Base-by-base conservation (phyloP, 2,329 filamentous ascomycete species). In the Ceratocystis huliohia region DNA sequence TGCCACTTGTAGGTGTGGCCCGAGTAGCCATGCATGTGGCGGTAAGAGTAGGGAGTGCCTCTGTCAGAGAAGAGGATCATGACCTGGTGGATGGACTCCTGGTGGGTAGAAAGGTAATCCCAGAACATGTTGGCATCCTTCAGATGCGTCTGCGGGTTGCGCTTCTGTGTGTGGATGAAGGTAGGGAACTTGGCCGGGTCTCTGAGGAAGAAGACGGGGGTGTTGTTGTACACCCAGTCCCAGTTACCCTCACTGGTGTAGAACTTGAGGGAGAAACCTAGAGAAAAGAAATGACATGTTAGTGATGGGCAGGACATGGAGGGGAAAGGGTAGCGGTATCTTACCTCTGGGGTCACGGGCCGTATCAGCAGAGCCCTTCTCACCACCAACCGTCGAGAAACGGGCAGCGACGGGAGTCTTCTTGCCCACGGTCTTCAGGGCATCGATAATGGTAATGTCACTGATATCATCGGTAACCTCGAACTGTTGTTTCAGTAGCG, bases 81-180 rank as follows among this genome's bases (percentile, higher is more conserved):
- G 67, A 87, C 75, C 72, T 84, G 81, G 73, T 88, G 85, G 37
- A 83, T 76, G 5, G 81, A 76, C 73, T 88, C 86, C 33, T 84
- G 85, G 70, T 86, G 81, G 25, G 79, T 82, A 46, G 79, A 81
- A 46, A 81, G 81, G 66, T 72, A 74, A 41, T 74, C 73, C 73
- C 74, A 74, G 69, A 74, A 88, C 77, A 84, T 84, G 64, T 84
- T 88, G 17, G 86, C 84, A 74, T 88, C 84, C 61, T 83, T 85
- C 64, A 89, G 76, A 74, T 90, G 87, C 45, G 85, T 89, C 70
- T 84, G 81, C 0, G 88, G 88, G 75, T 91, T 81, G 62, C 87
- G 82, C 80, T 91, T 91, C 75, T 91, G 88, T 3, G 87, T 88
- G 77, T 89, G 87, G 69, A 89, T 89, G 75, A 90, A 87, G 72